phyloP scores from a whole-genome alignment of 202 grass and related monocot genomes.

The Carex sylvatica region DNA sequence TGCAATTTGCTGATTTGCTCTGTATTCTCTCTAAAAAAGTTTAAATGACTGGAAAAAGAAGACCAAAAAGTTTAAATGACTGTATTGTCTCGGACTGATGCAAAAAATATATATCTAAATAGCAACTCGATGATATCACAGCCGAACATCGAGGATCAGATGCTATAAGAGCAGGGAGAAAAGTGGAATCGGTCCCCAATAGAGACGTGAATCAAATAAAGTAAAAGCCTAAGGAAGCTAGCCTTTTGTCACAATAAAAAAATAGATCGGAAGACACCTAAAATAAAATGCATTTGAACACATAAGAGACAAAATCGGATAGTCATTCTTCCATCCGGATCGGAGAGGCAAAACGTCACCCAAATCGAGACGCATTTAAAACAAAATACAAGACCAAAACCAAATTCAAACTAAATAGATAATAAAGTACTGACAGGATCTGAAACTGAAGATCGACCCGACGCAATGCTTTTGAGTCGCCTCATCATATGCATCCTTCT shows the following conservation, averaged over 20 bases:
- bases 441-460: slow-evolving; percentile 70
- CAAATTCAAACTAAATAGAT: neutral
- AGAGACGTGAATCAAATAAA: slow-evolving; percentile 12
- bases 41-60: neutral
- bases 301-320: neutral
- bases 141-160: neutral
- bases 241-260: neutral
- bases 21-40: neutral
- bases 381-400: neutral
- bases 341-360: neutral
- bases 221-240: neutral
- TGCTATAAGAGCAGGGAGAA: neutral
- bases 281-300: neutral
- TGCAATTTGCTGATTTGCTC: neutral
- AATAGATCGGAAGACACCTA: neutral
- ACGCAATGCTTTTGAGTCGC: slow-evolving; percentile 86
- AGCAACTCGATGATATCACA: neutral
- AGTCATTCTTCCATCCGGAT: slow-evolving; percentile 7
- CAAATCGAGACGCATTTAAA: neutral
- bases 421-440: slow-evolving; percentile 58
- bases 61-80: neutral
- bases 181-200: slow-evolving; percentile 20
- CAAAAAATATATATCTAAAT: neutral
- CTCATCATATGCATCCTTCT: slow-evolving; percentile 96
- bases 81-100: neutral